Conservation (phyloP, 2,329 filamentous ascomycete species). For the Dactylellina sp. region DNA sequence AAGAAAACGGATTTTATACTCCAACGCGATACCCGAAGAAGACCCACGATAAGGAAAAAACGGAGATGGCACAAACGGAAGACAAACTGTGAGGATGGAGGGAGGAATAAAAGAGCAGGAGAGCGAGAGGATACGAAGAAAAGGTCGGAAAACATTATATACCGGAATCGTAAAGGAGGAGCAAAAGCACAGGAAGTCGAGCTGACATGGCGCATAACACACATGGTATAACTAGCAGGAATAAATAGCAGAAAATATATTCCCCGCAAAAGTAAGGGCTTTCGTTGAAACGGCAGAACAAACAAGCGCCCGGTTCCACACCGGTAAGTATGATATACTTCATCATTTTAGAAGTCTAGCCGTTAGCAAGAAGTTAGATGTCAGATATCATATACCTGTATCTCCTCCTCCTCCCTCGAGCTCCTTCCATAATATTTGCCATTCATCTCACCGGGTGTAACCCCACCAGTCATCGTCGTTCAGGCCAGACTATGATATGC, state of each 20-base stretch:
- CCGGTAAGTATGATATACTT: slow-evolving; percentile 15
- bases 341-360: slow-evolving; percentile 30
- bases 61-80: slow-evolving; percentile 22
- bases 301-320: slow-evolving; percentile 21
- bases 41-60: slow-evolving; percentile 38
- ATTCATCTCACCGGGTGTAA: slow-evolving; percentile 34
- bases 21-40: slow-evolving; percentile 53
- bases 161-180: slow-evolving; percentile 21
- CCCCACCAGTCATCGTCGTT: slow-evolving; percentile 38
- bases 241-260: slow-evolving; percentile 24
- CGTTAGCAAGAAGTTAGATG: slow-evolving; percentile 34
- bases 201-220: slow-evolving; percentile 50
- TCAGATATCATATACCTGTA: not conserved
- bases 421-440: slow-evolving; percentile 22
- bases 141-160: slow-evolving; percentile 23
- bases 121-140: slow-evolving; percentile 16
- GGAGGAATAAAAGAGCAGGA: slow-evolving; percentile 9
- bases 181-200: slow-evolving; percentile 6
- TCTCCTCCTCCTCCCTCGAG: slow-evolving; percentile 18
- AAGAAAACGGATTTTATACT: slow-evolving; percentile 55
- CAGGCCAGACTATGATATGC: slow-evolving; percentile 33
- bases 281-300: not conserved
- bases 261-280: slow-evolving; percentile 4
- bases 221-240: slow-evolving; percentile 53
- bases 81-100: slow-evolving; percentile 4